Evolutionary conservation across 345 rosid genomes (phyloP), one percentile per base, ranked within the genome.

Genomic region (Crucihimalaya himalaica): DNA sequence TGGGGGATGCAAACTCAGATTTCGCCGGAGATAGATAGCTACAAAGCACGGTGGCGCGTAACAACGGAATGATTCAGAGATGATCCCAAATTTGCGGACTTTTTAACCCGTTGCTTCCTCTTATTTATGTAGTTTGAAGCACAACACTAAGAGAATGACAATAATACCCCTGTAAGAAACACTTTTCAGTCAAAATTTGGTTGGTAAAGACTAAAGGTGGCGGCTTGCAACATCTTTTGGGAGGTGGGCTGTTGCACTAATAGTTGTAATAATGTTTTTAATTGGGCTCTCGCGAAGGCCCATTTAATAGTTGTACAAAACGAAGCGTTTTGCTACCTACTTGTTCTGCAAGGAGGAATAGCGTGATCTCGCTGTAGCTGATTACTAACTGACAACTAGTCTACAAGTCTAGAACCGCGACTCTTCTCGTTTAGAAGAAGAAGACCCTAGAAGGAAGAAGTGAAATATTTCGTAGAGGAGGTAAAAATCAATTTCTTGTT

Each of bases 131-230:
- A 23, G 25, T 42, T 1, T 42, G 9, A 42, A 15, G 34, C 45
- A 13, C n/a, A 42, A 6, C n/a, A 6, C 0, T 23, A n/a, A 14
- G 45, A 64, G 70, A 48, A 3, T 63, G 63, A 53, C 70, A 8
- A 53, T 31, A 20, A 0, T 53, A 55, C 70, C 68, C 68, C 12
- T 19, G 2, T 2, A 5, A 52, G 27, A 52, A 47, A 48, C 75
- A 12, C 21, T 27, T 28, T 18, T 6, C 40, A 29, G 76, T 72
- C 76, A 53, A 34, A 53, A 42, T 16, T 43, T 48, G 68, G 75
- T 71, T 50, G 75, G 68, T 71, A 68, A 45, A 50, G 18, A 20
- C 34, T 71, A 68, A 45, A 50, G 18, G 20, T 50, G 32, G 58
- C 70, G 52, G 67, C 32, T 42, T 27, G 6, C 7, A 54, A 15